A percentile compares a stretch with the other conserved stretches of the same genome.
These are phyloP conservation scores for Suillus alpinus DNA, from an alignment of 768 basidiomycete species.

Conservation along the genomic window DNA sequence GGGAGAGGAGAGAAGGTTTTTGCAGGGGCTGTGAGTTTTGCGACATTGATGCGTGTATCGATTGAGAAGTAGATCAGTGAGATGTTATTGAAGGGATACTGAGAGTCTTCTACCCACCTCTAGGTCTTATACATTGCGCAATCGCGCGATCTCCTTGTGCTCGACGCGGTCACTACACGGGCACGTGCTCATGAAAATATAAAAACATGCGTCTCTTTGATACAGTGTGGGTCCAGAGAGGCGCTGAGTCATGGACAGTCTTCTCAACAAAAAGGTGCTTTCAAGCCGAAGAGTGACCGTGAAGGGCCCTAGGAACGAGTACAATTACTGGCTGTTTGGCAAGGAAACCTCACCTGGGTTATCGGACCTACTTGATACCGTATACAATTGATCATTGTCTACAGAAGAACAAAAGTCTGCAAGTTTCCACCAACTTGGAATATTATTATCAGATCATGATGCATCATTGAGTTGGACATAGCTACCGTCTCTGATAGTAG, in stretches of 20 bases:
- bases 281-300: neutral
- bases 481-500: too few species aligned
- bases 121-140: neutral
- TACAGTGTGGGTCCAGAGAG: slow-evolving; percentile 5
- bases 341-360: neutral
- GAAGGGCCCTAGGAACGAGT: neutral
- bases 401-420: neutral
- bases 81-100: too few species aligned
- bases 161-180: neutral
- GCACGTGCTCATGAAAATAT: neutral
- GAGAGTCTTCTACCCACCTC: too few species aligned
- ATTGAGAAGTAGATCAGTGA: neutral
- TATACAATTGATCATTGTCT: too few species aligned
- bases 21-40: neutral
- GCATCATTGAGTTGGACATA: too few species aligned
- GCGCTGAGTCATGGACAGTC: neutral
- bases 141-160: neutral
- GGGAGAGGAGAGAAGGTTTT: neutral
- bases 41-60: neutral
- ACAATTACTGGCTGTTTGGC: neutral
- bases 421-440: neutral
- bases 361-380: neutral
- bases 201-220: neutral
- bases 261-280: neutral
- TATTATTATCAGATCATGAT: too few species aligned